Conservation (phyloP, 768 basidiomycete species). For the Lentinus tigrinus region DNA sequence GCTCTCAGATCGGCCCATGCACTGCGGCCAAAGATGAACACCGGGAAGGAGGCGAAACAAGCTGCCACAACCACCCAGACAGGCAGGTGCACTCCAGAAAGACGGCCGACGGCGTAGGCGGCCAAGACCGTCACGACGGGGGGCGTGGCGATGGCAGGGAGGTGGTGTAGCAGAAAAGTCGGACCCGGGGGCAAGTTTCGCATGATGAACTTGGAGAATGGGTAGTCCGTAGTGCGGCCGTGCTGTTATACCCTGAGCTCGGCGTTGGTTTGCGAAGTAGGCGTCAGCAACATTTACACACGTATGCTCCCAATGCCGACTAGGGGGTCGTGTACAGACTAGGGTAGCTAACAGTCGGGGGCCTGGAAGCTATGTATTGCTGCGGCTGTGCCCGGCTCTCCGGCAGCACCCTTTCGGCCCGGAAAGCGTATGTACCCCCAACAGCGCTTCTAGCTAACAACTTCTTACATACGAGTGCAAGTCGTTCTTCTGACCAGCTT, state of each 20-base stretch:
- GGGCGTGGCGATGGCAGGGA: not conserved
- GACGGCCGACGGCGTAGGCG: not conserved
- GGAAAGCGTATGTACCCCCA: too few relatives aligned
- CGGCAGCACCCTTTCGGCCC: too few relatives aligned
- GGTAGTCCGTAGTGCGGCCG: not conserved
- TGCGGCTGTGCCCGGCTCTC: too few relatives aligned
- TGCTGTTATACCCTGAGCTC: not conserved
- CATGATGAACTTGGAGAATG: not conserved
- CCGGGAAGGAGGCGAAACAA: not conserved
- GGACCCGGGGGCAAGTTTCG: constrained; percentile 2
- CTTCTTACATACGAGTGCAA: too few relatives aligned
- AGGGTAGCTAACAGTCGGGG: too few relatives aligned
- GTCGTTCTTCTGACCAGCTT: too few relatives aligned
- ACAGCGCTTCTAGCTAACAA: too few relatives aligned
- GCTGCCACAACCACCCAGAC: not conserved
- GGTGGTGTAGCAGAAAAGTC: not conserved
- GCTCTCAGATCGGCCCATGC: not conserved
- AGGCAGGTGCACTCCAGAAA: not conserved
- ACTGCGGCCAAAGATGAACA: not conserved
- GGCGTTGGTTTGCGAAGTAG: not conserved
- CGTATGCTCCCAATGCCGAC: too few relatives aligned
- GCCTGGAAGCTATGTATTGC: too few relatives aligned
- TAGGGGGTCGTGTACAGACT: too few relatives aligned
- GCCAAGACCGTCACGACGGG: not conserved
- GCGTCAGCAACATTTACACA: too few relatives aligned